A percentile compares a stretch with the other conserved stretches of the same genome.
phyloP scores from a whole-genome alignment of 352 stramenopile genomes.

The Phytophthora constricta region DNA sequence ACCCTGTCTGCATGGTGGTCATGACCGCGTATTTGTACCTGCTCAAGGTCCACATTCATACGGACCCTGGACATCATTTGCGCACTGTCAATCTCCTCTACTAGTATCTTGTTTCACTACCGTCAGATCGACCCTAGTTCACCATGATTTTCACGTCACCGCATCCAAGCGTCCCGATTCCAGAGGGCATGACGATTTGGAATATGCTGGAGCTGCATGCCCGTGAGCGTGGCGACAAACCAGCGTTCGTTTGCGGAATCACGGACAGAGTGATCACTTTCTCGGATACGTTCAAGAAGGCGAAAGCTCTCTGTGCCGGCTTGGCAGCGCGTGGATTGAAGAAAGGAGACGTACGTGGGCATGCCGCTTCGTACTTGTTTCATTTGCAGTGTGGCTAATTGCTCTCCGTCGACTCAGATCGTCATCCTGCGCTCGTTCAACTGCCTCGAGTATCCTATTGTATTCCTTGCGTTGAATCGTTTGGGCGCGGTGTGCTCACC shows the following conservation, averaged over 20 bases:
- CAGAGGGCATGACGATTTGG: conserved; percentile 40
- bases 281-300: conserved; percentile 28
- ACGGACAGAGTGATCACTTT: conserved; percentile 44
- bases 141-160: conserved; percentile 52
- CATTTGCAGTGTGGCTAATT: no score
- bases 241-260: conserved; percentile 49
- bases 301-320: conserved; percentile 32
- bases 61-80: conserved; percentile 1
- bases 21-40: not conserved
- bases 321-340: conserved; percentile 40
- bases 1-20: not conserved
- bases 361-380: no score
- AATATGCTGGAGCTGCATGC: conserved; percentile 44
- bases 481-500: conserved; percentile 50
- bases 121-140: not conserved
- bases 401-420: no score
- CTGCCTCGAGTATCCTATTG: conserved; percentile 56
- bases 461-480: conserved; percentile 51
- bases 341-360: conserved; percentile 50
- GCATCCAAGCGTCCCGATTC: conserved; percentile 28
- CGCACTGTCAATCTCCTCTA: not conserved
- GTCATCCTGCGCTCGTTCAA: conserved; percentile 57
- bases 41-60: not conserved
- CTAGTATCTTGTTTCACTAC: no score
- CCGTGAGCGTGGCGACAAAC: conserved; percentile 18